Evolutionary conservation across 2,329 filamentous ascomycete genomes (phyloP).

Genomic region (Penicillium crustosum): DNA sequence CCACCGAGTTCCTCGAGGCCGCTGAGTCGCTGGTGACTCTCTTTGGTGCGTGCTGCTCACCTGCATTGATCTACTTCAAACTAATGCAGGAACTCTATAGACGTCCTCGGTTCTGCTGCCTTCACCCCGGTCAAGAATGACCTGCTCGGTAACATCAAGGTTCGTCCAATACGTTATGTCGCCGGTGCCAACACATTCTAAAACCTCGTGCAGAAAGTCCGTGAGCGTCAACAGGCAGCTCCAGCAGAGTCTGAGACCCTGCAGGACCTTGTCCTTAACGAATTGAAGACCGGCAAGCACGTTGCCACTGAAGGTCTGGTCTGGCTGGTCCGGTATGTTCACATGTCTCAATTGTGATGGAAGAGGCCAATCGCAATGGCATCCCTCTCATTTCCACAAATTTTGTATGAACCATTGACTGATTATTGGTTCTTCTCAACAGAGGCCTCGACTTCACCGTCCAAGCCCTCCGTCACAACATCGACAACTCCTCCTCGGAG

Average conservation of each 20-base stretch:
- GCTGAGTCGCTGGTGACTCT: constrained; percentile 81
- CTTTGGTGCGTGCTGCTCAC: constrained; percentile 62
- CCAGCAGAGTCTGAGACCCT: constrained; percentile 78
- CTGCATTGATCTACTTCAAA: neutral
- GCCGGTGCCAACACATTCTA: constrained; percentile 8
- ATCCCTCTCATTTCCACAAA: neutral
- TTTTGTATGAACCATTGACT: neutral
- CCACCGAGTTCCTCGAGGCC: constrained; percentile 86
- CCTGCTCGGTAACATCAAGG: constrained; percentile 88
- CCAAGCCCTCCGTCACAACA: constrained; percentile 76
- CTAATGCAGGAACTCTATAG: constrained; percentile 37
- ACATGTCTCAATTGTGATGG: neutral
- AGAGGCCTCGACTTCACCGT: constrained; percentile 94
- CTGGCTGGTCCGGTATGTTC: constrained; percentile 78
- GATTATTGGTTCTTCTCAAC: neutral
- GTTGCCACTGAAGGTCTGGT: constrained; percentile 83
- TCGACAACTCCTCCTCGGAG: constrained; percentile 67
- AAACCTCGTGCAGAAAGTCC: constrained; percentile 69
- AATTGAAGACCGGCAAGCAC: constrained; percentile 88
- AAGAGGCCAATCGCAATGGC: neutral
- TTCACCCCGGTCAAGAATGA: constrained; percentile 91
- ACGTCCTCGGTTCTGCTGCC: constrained; percentile 65
- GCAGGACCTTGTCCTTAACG: constrained; percentile 80
- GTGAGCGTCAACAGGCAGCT: constrained; percentile 74
- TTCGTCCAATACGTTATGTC: constrained; percentile 40